Evolutionary conservation across 257 asterid species (phyloP).

Genomic region (Solanum tarapatanum): DNA sequence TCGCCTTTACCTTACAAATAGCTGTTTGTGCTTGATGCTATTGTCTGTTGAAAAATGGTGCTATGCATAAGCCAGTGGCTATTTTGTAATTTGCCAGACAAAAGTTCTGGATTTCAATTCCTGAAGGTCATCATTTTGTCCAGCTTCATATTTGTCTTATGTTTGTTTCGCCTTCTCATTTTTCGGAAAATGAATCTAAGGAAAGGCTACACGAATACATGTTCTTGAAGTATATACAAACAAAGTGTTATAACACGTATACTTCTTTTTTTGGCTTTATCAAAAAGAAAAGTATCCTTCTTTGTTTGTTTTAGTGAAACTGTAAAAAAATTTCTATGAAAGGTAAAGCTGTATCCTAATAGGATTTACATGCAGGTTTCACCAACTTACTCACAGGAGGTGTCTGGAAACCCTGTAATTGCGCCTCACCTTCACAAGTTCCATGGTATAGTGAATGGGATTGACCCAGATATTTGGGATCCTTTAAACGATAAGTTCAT

Average conservation of each 20-base stretch:
- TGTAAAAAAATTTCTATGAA: not conserved
- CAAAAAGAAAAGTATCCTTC: not conserved
- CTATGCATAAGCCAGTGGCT: not conserved
- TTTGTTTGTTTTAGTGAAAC: not conserved
- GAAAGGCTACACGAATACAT: not conserved
- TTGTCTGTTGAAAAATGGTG: not conserved
- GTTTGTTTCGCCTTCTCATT: not conserved
- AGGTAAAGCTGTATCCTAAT: not conserved
- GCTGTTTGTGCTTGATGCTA: not conserved
- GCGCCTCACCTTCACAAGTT: slow-evolving; percentile 80
- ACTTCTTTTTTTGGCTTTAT: not conserved
- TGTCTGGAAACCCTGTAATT: slow-evolving; percentile 60
- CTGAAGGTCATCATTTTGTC: not conserved
- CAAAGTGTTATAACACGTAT: not conserved
- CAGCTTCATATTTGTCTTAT: not conserved
- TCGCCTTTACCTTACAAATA: not conserved
- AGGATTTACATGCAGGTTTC: slow-evolving; percentile 55
- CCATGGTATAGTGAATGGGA: slow-evolving; percentile 93
- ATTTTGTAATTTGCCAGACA: not conserved
- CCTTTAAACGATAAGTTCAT: slow-evolving; percentile 81
- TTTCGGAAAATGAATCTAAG: not conserved
- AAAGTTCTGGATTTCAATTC: not conserved
- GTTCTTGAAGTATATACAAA: not conserved
- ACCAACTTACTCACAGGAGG: slow-evolving; percentile 86
- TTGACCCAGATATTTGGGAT: slow-evolving; percentile 98